These are phyloP conservation scores for Ballota nigra DNA, from an alignment of 257 asterid species.

Conservation along the genomic window DNA sequence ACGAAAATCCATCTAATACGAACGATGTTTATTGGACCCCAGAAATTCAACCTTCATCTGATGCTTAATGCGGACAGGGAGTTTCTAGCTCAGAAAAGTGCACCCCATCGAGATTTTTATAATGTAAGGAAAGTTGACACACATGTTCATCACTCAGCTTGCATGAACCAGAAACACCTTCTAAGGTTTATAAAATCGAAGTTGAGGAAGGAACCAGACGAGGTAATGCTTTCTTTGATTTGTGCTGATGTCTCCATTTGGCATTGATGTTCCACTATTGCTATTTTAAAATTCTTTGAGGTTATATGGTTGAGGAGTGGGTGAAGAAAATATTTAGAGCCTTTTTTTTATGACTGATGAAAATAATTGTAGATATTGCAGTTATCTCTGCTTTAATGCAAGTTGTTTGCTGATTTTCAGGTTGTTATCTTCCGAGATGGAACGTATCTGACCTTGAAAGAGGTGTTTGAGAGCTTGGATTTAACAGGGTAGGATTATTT, in stretches of 20 bases:
- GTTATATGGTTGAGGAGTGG: slow-evolving; percentile 11
- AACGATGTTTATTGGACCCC: slow-evolving; percentile 21
- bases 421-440: slow-evolving; percentile 95
- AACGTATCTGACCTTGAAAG: slow-evolving; percentile 82
- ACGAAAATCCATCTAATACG: slow-evolving; percentile 3
- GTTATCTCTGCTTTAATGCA: slow-evolving; percentile 11
- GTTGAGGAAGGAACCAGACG: slow-evolving; percentile 96
- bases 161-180: slow-evolving; percentile 99
- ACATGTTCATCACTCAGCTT: slow-evolving; percentile 98
- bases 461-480: slow-evolving; percentile 95
- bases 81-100: slow-evolving; percentile 97
- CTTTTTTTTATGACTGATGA: slow-evolving; percentile 1
- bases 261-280: neutral
- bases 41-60: slow-evolving; percentile 98
- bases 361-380: neutral
- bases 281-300: slow-evolving; percentile 7
- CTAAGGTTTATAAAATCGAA: slow-evolving; percentile 90
- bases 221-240: slow-evolving; percentile 44
- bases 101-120: slow-evolving; percentile 98
- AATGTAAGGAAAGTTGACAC: slow-evolving; percentile 98
- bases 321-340: neutral
- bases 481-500: slow-evolving; percentile 70
- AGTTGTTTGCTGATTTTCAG: slow-evolving; percentile 40
- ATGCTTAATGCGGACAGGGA: slow-evolving; percentile 99
- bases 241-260: slow-evolving; percentile 12